Conservation (phyloP, 345 rosid species). For the Theobroma cacao region DNA sequence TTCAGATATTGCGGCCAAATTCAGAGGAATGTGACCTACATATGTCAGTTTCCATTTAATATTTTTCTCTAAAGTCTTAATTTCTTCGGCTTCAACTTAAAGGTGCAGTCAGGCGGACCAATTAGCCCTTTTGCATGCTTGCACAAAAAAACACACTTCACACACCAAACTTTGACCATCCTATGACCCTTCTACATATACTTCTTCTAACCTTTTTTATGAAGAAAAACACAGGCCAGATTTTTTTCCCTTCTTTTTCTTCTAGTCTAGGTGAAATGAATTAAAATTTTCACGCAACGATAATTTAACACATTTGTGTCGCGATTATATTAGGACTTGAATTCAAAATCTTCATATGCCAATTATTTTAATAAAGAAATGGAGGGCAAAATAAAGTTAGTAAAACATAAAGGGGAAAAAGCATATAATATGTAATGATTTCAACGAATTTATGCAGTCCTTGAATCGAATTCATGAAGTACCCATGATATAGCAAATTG, state of each 20-base stretch:
- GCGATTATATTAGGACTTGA: not conserved
- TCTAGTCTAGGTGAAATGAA: not conserved
- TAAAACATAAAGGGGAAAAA: too few relatives aligned
- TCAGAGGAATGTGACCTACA: constrained; percentile 57
- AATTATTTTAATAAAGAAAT: too few relatives aligned
- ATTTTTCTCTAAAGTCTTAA: not conserved
- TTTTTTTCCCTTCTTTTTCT: too few relatives aligned
- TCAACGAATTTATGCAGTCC: not conserved
- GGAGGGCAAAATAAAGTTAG: not conserved
- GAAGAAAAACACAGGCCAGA: too few relatives aligned
- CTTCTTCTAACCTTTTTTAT: not conserved
- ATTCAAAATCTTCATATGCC: not conserved
- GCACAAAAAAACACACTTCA: constrained; percentile 37
- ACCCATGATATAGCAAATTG: too few relatives aligned
- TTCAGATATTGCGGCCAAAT: constrained; percentile 60
- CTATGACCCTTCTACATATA: constrained; percentile 25
- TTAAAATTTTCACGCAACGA: not conserved
- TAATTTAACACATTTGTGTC: not conserved
- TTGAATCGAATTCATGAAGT: not conserved
- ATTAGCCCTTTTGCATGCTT: constrained; percentile 61
- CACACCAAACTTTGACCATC: constrained; percentile 47
- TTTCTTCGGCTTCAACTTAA: not conserved
- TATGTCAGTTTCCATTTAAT: constrained; percentile 30
- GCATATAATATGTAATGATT: too few relatives aligned
- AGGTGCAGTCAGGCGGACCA: constrained; percentile 32